A percentile compares a stretch with the other conserved stretches of the same genome.
Evolutionary conservation across 2,329 filamentous ascomycete species (phyloP).

Genomic region (Remersonia thermophila): DNA sequence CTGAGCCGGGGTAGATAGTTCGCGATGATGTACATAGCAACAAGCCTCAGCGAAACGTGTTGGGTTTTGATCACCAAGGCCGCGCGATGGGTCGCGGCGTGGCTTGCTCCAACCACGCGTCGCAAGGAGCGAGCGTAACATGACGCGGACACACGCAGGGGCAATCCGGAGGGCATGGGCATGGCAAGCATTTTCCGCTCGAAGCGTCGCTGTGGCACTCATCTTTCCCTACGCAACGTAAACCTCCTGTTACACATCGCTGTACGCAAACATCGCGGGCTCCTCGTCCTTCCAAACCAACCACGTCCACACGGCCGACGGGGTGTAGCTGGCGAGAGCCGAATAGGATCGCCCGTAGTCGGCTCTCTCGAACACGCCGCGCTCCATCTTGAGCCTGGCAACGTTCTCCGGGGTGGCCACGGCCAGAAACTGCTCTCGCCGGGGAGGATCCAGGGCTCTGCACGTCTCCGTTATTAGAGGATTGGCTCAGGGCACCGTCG

Average conservation of each 20-base stretch:
- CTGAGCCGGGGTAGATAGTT: conserved; percentile 4
- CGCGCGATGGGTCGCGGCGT: no score
- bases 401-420: conserved; percentile 44
- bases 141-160: no score
- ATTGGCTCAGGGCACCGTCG: no score
- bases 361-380: conserved; percentile 17
- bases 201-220: no score
- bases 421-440: conserved; percentile 39
- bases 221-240: no score
- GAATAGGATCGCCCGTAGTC: conserved; percentile 20
- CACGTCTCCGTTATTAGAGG: no score
- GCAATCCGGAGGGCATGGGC: no score
- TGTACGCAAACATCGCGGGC: conserved; percentile 17
- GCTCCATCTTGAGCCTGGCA: conserved; percentile 23
- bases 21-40: background rate
- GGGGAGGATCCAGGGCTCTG: conserved; percentile 10
- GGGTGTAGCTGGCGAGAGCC: conserved; percentile 16
- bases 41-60: background rate
- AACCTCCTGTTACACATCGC: conserved; percentile 19
- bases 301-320: conserved; percentile 20
- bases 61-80: no score
- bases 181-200: no score
- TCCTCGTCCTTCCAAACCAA: conserved; percentile 11
- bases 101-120: no score
- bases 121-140: no score